These are phyloP conservation scores for Geranomyces michiganensis DNA, from an alignment of 192 early-diverging fungal species.

Conservation along the genomic window DNA sequence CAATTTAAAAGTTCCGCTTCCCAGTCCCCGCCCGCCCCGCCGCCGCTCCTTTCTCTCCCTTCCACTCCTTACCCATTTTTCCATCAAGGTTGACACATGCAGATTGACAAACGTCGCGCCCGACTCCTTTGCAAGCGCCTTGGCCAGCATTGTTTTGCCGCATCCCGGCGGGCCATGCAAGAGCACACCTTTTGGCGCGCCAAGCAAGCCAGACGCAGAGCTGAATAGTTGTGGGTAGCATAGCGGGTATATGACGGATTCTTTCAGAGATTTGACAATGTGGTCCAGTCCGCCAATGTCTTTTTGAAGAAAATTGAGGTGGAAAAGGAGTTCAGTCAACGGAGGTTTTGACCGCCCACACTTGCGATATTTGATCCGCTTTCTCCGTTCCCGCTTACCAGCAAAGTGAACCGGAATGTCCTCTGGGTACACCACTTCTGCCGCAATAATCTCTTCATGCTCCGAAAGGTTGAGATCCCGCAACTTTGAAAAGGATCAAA, in stretches of 20 bases:
- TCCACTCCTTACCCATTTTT: constrained; percentile 71
- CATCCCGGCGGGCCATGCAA: constrained; percentile 96
- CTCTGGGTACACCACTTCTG: constrained; percentile 91
- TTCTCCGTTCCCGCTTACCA: constrained; percentile 44
- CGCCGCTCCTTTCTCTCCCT: too few species aligned
- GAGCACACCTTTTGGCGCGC: constrained; percentile 91
- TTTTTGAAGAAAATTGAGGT: neutral
- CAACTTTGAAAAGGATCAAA: neutral
- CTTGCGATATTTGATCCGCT: too few species aligned
- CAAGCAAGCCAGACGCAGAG: constrained; percentile 80
- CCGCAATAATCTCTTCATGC: constrained; percentile 91
- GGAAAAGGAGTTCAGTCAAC: too few species aligned
- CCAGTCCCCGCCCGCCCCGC: constrained; percentile 58
- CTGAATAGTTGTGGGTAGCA: constrained; percentile 91
- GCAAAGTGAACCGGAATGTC: constrained; percentile 85
- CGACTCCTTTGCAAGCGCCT: constrained; percentile 97
- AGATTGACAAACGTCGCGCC: constrained; percentile 97
- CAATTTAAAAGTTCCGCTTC: too few species aligned
- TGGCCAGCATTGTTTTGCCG: constrained; percentile 99
- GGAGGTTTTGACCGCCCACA: too few species aligned
- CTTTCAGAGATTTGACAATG: constrained; percentile 88
- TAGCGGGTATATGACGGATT: constrained; percentile 96
- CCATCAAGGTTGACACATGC: constrained; percentile 93
- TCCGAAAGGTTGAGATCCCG: constrained; percentile 79
- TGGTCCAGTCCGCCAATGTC: constrained; percentile 93